Conservation (phyloP, 768 basidiomycete genomes). For the Tylopilus balloui region DNA sequence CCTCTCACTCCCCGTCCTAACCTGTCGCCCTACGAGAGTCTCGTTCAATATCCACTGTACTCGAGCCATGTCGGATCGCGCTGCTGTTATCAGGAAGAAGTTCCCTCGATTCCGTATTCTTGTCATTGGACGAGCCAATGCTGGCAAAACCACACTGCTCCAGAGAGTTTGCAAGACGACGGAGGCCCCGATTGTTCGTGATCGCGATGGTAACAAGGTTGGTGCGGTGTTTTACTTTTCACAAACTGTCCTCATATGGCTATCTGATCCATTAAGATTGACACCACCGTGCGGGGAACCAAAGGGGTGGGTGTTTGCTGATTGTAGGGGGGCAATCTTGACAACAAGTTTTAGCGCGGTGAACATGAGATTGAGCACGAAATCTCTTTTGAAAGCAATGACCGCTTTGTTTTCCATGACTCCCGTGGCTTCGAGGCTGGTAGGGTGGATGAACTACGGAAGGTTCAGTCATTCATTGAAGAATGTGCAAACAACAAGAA, state of each 20-base stretch:
- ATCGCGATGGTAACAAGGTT: conserved; percentile 20
- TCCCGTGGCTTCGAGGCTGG: conserved; percentile 40
- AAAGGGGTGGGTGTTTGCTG: background rate
- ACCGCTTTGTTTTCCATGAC: conserved; percentile 41
- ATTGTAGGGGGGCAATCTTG: no score
- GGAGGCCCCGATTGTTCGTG: no score
- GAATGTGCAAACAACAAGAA: conserved; percentile 16
- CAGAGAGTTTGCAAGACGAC: no score
- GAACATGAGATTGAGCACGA: conserved; percentile 9
- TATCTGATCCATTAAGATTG: background rate
- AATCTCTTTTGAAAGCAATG: no score
- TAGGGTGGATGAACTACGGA: conserved; percentile 6
- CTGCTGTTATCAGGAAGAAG: no score
- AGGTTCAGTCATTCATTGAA: conserved; percentile 34
- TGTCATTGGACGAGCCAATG: conserved; percentile 43
- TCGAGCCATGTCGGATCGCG: background rate
- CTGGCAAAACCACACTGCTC: no score
- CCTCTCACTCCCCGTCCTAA: background rate
- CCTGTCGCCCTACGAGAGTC: no score
- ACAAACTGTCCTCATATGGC: no score
- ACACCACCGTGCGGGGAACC: background rate
- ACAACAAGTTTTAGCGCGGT: background rate
- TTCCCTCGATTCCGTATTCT: conserved; percentile 35
- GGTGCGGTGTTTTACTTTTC: no score
- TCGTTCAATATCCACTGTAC: background rate